These are phyloP conservation scores for Sechiopsis laciniata DNA, from an alignment of 306 rosid genomes.

Conservation along the genomic window DNA sequence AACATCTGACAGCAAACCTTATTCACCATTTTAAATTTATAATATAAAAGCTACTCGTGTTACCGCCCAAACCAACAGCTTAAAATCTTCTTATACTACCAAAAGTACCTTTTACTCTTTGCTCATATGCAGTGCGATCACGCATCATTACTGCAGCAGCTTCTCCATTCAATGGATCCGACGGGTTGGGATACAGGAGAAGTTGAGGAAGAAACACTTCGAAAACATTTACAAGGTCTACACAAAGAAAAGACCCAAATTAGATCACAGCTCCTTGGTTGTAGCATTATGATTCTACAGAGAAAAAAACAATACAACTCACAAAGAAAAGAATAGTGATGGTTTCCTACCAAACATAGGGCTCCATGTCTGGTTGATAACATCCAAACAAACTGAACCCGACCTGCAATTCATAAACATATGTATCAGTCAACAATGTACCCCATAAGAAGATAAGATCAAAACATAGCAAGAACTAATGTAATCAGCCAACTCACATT, in stretches of 20 bases:
- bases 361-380: conserved; percentile 91
- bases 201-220: conserved; percentile 93
- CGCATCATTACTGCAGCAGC: conserved; percentile 88
- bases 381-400: conserved; percentile 89
- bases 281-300: conserved; percentile 20
- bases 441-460: background rate
- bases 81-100: background rate
- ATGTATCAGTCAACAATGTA: conserved; percentile 14
- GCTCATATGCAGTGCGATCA: conserved; percentile 62
- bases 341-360: conserved; percentile 72
- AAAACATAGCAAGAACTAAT: conserved; percentile 17
- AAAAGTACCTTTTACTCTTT: conserved; percentile 66
- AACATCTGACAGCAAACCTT: background rate
- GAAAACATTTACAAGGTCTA: conserved; percentile 82
- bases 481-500: conserved; percentile 46
- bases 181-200: conserved; percentile 82
- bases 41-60: background rate
- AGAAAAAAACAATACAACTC: background rate
- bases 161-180: conserved; percentile 77
- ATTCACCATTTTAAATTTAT: background rate
- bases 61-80: background rate
- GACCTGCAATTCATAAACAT: conserved; percentile 51
- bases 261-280: conserved; percentile 14
- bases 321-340: conserved; percentile 18
- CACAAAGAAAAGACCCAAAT: conserved; percentile 14